These are phyloP conservation scores for Plasmodium malariae DNA, from an alignment of 169 alveolate genomes.

Conservation along the genomic window DNA sequence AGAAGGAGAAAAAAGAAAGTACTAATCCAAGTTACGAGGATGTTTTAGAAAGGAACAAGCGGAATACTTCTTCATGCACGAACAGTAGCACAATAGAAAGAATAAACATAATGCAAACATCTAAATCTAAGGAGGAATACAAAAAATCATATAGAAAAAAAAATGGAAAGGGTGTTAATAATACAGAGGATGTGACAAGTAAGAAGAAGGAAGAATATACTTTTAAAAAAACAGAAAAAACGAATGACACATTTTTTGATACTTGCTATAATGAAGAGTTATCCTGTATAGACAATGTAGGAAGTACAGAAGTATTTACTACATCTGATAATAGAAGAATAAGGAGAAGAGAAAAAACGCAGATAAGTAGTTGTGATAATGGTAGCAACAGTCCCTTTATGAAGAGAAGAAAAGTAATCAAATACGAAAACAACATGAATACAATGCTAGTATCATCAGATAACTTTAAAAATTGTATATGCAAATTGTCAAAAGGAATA, in stretches of 20 bases:
- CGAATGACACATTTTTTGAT: neutral
- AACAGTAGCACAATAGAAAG: neutral
- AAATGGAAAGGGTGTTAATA: neutral
- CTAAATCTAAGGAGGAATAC: neutral
- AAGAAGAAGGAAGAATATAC: neutral
- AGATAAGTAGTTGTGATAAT: too few species aligned
- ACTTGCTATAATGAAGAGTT: neutral
- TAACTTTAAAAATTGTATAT: neutral
- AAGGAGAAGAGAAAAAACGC: neutral
- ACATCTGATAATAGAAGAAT: neutral
- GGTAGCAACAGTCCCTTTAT: neutral
- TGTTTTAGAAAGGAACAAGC: constrained; percentile 9
- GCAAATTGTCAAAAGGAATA: neutral
- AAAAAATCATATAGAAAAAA: neutral
- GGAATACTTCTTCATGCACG: neutral
- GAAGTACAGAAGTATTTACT: neutral
- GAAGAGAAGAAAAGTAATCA: constrained; percentile 9
- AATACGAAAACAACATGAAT: neutral
- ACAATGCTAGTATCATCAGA: neutral
- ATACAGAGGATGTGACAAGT: neutral
- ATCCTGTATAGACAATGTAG: neutral
- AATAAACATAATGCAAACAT: neutral
- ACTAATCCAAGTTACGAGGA: neutral
- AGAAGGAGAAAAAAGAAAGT: neutral
- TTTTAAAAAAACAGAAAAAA: neutral